These are phyloP conservation scores for Geotrichum phurueaensis DNA, from an alignment of 1,139 yeast genomes.

Conservation along the genomic window DNA sequence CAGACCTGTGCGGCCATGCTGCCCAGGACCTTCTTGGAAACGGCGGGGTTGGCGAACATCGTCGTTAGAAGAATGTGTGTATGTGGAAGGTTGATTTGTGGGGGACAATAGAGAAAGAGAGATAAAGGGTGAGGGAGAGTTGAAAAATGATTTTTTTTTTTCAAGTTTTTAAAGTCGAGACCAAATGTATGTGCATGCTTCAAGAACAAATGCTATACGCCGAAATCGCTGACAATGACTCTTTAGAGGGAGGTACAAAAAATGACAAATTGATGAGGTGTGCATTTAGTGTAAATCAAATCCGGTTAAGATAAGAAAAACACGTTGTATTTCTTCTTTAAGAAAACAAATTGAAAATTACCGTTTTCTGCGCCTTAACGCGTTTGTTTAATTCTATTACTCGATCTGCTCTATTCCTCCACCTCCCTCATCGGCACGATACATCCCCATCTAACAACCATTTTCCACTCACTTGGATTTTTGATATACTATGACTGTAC, in stretches of 20 bases:
- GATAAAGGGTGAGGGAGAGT: not conserved
- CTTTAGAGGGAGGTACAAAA: not conserved
- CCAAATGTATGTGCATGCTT: not conserved
- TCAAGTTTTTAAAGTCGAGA: not conserved
- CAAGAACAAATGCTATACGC: not conserved
- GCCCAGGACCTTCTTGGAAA: slow-evolving; percentile 7
- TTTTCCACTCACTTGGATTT: not conserved
- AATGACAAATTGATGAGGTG: not conserved
- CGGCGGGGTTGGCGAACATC: slow-evolving; percentile 14
- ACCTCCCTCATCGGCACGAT: not conserved
- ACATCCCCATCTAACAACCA: not conserved
- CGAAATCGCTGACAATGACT: slow-evolving; percentile 10
- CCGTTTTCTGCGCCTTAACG: not conserved
- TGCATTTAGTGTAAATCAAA: not conserved
- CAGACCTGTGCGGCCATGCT: slow-evolving; percentile 5
- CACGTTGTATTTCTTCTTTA: not conserved
- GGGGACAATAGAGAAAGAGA: not conserved
- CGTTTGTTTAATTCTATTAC: not conserved
- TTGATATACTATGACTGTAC: not conserved
- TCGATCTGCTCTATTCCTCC: not conserved
- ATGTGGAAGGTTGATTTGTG: not conserved
- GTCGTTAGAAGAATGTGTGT: not conserved
- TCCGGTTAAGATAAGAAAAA: not conserved
- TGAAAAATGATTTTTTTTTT: not conserved
- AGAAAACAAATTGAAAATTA: not conserved